Evolutionary conservation across 2,329 filamentous ascomycete species (phyloP).

Genomic region (Neopestalotiopsis sp.): DNA sequence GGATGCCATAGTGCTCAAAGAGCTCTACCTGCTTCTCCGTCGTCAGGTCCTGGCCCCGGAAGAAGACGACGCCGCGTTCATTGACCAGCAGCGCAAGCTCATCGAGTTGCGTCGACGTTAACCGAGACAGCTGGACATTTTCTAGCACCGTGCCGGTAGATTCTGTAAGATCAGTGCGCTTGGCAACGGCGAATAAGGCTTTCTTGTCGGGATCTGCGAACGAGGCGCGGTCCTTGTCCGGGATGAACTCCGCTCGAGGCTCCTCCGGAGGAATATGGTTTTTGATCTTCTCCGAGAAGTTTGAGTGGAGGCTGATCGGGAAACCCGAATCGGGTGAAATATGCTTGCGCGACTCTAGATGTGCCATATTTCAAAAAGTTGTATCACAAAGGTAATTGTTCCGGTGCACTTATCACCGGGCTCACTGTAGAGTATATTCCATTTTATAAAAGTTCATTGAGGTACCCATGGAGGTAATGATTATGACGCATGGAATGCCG

Average conservation of each 20-base stretch:
- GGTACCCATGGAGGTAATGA: neutral
- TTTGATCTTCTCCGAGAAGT: constrained; percentile 52
- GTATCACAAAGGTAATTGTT: no score
- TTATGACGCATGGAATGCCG: neutral
- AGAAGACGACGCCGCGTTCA: constrained; percentile 22
- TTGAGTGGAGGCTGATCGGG: constrained; percentile 50
- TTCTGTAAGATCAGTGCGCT: constrained; percentile 45
- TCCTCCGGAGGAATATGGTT: constrained; percentile 46
- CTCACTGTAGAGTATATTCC: no score
- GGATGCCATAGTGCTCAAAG: constrained; percentile 49
- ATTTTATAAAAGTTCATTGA: no score
- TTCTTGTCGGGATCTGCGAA: constrained; percentile 50
- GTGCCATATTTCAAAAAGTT: constrained; percentile 33
- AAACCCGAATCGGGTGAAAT: constrained; percentile 55
- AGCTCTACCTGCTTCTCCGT: constrained; percentile 21
- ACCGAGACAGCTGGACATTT: constrained; percentile 14
- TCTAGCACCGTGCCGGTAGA: constrained; percentile 41
- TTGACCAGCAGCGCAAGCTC: constrained; percentile 19
- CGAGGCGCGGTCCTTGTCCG: constrained; percentile 38
- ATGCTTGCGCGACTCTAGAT: constrained; percentile 51
- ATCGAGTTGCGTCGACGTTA: constrained; percentile 8
- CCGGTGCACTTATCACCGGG: no score
- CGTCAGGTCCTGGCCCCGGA: constrained; percentile 20
- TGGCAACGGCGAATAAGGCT: constrained; percentile 44
- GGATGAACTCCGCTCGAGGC: constrained; percentile 35